Percentiles rank a stretch among this genome's conserved stretches.
phyloP scores from a whole-genome alignment of 331 rosid species.

The Rosa hybrid region DNA sequence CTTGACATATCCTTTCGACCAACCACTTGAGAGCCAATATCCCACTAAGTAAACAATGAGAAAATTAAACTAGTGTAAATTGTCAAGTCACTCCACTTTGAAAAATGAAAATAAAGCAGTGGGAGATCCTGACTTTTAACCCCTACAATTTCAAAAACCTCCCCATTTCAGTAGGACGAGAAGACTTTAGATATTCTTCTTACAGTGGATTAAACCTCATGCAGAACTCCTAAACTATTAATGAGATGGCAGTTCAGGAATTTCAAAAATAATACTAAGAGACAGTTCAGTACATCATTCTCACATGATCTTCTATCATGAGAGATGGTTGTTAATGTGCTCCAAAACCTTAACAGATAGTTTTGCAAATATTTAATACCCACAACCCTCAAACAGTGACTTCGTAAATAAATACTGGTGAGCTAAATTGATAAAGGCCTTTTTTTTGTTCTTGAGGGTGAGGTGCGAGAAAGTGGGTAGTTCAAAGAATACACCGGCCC shows the following conservation, averaged over 20 bases:
- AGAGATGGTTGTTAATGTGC: constrained; percentile 1
- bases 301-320: constrained; percentile 1
- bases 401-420: background rate
- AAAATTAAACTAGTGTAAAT: background rate
- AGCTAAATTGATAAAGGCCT: background rate
- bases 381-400: constrained; percentile 6
- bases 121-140: background rate
- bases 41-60: constrained; percentile 56
- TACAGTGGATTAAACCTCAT: background rate
- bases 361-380: constrained; percentile 4
- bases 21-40: constrained; percentile 81
- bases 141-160: background rate
- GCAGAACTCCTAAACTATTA: background rate
- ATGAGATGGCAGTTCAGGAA: background rate
- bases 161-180: background rate
- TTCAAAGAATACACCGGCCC: background rate
- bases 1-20: constrained; percentile 80
- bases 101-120: background rate
- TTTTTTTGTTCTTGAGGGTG: background rate
- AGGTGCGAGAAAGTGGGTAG: background rate
- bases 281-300: background rate
- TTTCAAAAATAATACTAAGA: background rate
- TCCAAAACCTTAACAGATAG: background rate
- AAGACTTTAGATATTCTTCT: background rate
- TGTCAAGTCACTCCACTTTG: background rate